Conservation (phyloP, 257 asterid genomes). For the Craterostigma plantagineum region DNA sequence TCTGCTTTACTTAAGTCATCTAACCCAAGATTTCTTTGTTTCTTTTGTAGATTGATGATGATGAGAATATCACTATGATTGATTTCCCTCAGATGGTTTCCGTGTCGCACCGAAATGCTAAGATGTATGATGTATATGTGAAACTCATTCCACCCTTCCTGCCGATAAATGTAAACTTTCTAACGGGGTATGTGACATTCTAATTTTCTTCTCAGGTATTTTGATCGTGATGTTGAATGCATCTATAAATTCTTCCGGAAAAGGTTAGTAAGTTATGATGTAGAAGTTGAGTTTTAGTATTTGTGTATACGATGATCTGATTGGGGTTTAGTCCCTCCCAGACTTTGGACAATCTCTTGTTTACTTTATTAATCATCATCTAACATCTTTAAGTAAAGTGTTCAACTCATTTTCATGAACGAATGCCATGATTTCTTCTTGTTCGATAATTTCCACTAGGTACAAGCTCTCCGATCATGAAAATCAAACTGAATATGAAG, state of each 20-base stretch:
- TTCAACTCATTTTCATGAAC: neutral
- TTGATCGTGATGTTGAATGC: constrained; percentile 84
- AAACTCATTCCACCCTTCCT: neutral
- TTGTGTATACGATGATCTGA: too few relatives aligned
- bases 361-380: too few relatives aligned
- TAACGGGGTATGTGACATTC: neutral
- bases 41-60: constrained; percentile 71
- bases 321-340: too few relatives aligned
- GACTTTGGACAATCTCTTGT: too few relatives aligned
- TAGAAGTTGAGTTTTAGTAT: too few relatives aligned
- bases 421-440: constrained; percentile 1
- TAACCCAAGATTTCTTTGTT: constrained; percentile 8
- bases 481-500: constrained; percentile 27
- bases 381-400: too few relatives aligned
- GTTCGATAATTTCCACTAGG: constrained; percentile 20
- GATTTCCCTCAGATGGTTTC: constrained; percentile 99
- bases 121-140: constrained; percentile 35
- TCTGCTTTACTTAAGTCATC: constrained; percentile 4
- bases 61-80: constrained; percentile 79
- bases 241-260: constrained; percentile 73
- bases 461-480: constrained; percentile 48
- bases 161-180: constrained; percentile 2
- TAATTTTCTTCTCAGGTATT: constrained; percentile 42
- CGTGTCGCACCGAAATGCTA: constrained; percentile 73
- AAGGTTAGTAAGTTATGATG: constrained; percentile 30